Evolutionary conservation across 2,329 filamentous ascomycete species (phyloP).

Genomic region (Exophiala phaeomuriformis): DNA sequence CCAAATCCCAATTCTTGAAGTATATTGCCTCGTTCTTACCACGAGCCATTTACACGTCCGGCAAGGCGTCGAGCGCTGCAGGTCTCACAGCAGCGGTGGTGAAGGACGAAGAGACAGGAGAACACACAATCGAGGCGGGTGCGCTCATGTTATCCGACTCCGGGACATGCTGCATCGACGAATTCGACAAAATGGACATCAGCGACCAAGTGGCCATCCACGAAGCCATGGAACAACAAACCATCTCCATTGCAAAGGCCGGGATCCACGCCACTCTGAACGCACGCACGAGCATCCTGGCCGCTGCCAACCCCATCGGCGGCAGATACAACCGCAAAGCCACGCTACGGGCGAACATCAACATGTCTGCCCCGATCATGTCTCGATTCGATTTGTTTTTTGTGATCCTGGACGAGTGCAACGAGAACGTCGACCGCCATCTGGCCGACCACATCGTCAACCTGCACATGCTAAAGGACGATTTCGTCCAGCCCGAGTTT

Average conservation of each 20-base stretch:
- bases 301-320: conserved; percentile 90
- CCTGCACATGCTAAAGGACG: conserved; percentile 87
- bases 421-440: conserved; percentile 82
- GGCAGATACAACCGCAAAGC: conserved; percentile 97
- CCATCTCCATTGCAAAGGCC: conserved; percentile 96
- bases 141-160: conserved; percentile 96
- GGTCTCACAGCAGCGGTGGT: conserved; percentile 95
- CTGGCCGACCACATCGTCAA: conserved; percentile 91
- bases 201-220: conserved; percentile 96
- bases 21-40: conserved; percentile 97
- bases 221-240: conserved; percentile 99
- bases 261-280: conserved; percentile 97
- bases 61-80: conserved; percentile 93
- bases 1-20: conserved; percentile 87
- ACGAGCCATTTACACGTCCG: conserved; percentile 92
- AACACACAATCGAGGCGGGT: conserved; percentile 97
- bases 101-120: conserved; percentile 96
- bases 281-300: conserved; percentile 87
- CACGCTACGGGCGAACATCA: conserved; percentile 88
- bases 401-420: conserved; percentile 92
- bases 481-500: conserved; percentile 85
- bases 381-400: conserved; percentile 99
- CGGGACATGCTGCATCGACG: conserved; percentile 95
- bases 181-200: conserved; percentile 99
- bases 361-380: conserved; percentile 99